Evolutionary conservation across 305 asterid genomes (phyloP).

Genomic region (Fraxinus nigra): DNA sequence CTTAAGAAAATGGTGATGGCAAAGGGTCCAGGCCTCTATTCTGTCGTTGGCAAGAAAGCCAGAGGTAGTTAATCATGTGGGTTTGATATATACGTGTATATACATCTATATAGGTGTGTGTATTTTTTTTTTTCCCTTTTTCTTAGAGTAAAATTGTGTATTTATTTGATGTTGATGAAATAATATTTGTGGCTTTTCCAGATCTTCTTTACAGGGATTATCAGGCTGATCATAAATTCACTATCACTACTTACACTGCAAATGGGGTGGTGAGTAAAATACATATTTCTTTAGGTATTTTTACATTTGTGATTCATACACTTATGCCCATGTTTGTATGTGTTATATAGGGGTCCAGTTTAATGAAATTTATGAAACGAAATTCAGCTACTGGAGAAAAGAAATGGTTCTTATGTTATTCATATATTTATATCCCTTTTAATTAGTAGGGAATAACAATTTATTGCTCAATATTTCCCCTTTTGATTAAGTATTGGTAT

Average conservation of each 20-base stretch:
- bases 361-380: conserved; percentile 4
- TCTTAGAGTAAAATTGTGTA: neutral
- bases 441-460: neutral
- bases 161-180: neutral
- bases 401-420: neutral
- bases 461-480: neutral
- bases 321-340: neutral
- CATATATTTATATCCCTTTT: neutral
- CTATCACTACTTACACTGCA: conserved; percentile 54
- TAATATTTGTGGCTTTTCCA: conserved; percentile 21
- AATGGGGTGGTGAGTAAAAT: conserved; percentile 50
- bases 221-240: conserved; percentile 57
- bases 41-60: conserved; percentile 64
- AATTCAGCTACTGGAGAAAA: conserved; percentile 4
- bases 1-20: conserved; percentile 40
- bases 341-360: neutral
- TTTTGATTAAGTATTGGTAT: neutral
- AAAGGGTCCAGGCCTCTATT: conserved; percentile 65
- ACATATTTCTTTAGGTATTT: neutral
- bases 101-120: neutral
- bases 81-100: neutral
- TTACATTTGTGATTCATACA: neutral
- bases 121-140: neutral
- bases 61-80: conserved; percentile 40
- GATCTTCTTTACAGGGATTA: conserved; percentile 68